Conservation (phyloP, 768 basidiomycete species). For the Amanita exitialis region DNA sequence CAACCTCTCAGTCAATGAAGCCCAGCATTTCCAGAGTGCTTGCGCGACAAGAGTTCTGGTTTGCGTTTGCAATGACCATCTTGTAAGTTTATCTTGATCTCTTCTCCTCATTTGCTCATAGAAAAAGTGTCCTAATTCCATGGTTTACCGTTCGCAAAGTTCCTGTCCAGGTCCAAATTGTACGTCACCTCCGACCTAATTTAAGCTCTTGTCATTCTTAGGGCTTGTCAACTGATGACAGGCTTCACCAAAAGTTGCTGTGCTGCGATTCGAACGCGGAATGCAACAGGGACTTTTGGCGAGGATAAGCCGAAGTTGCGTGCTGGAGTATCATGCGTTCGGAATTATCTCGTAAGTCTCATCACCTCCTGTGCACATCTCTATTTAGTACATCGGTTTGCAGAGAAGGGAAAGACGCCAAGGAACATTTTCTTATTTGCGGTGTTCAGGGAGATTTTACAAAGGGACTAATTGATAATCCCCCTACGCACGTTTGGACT, state of each 20-base stretch:
- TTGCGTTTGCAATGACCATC: constrained; percentile 59
- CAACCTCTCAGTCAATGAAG: constrained; percentile 46
- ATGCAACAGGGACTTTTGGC: constrained; percentile 82
- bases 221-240: constrained; percentile 15
- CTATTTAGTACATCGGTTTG: neutral
- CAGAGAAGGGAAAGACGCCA: constrained; percentile 64
- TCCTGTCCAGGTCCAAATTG: constrained; percentile 69
- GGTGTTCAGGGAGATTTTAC: constrained; percentile 85
- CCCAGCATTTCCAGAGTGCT: constrained; percentile 47
- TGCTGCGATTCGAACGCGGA: constrained; percentile 72
- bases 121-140: constrained; percentile 53
- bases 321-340: constrained; percentile 82
- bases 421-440: constrained; percentile 76
- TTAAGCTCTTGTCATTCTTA: neutral
- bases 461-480: constrained; percentile 58
- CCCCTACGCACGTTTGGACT: constrained; percentile 68
- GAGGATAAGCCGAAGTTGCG: constrained; percentile 64
- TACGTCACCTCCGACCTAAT: constrained; percentile 22
- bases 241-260: constrained; percentile 76
- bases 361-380: neutral
- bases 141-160: constrained; percentile 74
- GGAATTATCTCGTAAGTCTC: constrained; percentile 66
- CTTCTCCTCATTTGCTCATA: neutral
- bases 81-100: constrained; percentile 36
- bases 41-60: constrained; percentile 75